Base-by-base conservation (phyloP, 345 rosid genomes). In the Camelina hispida region DNA sequence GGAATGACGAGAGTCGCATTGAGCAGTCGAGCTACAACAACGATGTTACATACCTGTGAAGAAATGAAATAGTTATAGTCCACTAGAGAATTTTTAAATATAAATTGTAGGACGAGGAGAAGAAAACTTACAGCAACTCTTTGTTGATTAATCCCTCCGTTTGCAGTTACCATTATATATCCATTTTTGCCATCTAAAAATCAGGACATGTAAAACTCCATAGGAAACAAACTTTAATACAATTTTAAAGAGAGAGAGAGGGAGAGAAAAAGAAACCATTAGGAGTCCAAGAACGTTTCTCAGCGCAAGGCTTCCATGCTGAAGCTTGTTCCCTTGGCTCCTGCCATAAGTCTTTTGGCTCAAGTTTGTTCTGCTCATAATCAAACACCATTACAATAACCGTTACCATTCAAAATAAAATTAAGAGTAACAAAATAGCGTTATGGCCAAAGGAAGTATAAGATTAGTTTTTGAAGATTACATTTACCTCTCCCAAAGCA, bases 81-180 rank as follows among this genome's bases (percentile, higher is more conserved):
- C 14, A n/a, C n/a, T 30, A 28, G 34, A 42, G 34, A 43, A 28
- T 30, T 15, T 23, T 66, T 14, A 57, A 34, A 30, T 9, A 47
- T 2, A 35, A 44, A n/a, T 20, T 34, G 9, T 62, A 69, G 23
- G 51, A 44, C 7, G n/a, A 70, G 15, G 12, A 64, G n/a, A 42
- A 57, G 48, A 20, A 25, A 57, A 64, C 88, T 84, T 84, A 92
- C 99, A 67, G 99, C 97, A 56, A 95, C 99, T 73, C 97, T 76
- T 85, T 92, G 99, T 87, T 95, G 99, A 82, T 90, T 95, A 42
- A 95, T 89, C 67, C 99, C 97, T 76, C 99, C 99, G 76, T 95
- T 95, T 80, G 97, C 97, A 62, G 99, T 95, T 76, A 92, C 80
- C 89, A 87, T 67, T 54, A 95, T 83, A 80, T 91, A 95, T 82